These are phyloP conservation scores for Pseudopithomyces chartarum DNA, from an alignment of 2,329 filamentous ascomycete genomes.

Conservation along the genomic window DNA sequence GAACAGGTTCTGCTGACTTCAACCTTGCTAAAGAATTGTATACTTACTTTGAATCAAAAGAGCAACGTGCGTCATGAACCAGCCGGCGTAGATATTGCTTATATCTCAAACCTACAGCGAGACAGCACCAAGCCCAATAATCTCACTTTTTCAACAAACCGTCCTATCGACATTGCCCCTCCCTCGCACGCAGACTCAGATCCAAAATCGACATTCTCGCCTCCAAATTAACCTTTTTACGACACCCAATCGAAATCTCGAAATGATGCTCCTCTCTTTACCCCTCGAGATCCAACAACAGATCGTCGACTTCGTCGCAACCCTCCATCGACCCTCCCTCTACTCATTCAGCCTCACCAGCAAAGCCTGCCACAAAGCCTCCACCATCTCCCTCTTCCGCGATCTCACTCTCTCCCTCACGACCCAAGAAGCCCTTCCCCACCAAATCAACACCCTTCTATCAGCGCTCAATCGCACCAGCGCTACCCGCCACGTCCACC, in stretches of 20 bases:
- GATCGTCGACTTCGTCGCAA: slow-evolving; percentile 21
- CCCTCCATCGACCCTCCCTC: slow-evolving; percentile 22
- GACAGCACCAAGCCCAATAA: too few species aligned
- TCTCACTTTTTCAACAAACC: too few species aligned
- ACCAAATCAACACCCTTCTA: slow-evolving; percentile 15
- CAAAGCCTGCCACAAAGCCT: slow-evolving; percentile 21
- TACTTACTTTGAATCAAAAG: too few species aligned
- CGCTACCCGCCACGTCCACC: slow-evolving; percentile 19
- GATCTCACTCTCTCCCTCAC: slow-evolving; percentile 15
- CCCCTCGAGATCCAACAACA: slow-evolving; percentile 24
- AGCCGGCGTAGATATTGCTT: too few species aligned
- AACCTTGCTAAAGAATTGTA: too few species aligned
- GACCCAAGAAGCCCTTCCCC: slow-evolving; percentile 13
- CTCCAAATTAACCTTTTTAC: too few species aligned
- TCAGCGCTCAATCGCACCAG: slow-evolving; percentile 18
- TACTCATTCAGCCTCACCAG: slow-evolving; percentile 21
- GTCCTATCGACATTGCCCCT: too few species aligned
- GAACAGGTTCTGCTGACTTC: too few species aligned
- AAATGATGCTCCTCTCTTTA: slow-evolving; percentile 14
- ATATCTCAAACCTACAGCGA: too few species aligned
- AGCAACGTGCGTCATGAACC: too few species aligned
- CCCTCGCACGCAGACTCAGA: too few species aligned
- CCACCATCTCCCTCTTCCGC: slow-evolving; percentile 18
- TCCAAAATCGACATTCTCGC: too few species aligned
- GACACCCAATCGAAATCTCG: neutral